phyloP scores from a whole-genome alignment of 192 early-diverging fungal species.

The Coemansia sp. region DNA sequence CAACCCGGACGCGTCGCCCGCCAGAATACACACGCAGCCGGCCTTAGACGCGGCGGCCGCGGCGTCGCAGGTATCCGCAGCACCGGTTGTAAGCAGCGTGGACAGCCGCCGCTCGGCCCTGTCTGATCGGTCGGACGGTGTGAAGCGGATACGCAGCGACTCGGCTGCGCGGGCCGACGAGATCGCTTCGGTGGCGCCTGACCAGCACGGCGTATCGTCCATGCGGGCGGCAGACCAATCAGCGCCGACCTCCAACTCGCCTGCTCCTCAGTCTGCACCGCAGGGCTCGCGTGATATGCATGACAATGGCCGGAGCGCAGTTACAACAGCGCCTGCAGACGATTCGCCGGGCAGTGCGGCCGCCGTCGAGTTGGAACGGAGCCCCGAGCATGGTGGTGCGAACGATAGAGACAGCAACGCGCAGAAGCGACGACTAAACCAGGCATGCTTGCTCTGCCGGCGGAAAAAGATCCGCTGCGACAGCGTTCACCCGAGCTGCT shows the following conservation, averaged over 20 bases:
- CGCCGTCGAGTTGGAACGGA: background rate
- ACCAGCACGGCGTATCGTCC: background rate
- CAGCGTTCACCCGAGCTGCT: conserved; percentile 43
- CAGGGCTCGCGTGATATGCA: conserved; percentile 14
- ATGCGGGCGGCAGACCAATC: background rate
- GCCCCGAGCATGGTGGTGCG: background rate
- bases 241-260: conserved; percentile 1
- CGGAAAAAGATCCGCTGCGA: conserved; percentile 52
- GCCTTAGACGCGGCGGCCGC: too few relatives aligned
- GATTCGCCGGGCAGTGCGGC: background rate
- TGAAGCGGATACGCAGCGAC: conserved; percentile 21
- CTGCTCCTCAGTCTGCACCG: background rate
- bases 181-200: background rate
- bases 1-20: background rate
- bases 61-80: too few relatives aligned
- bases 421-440: conserved; percentile 49
- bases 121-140: conserved; percentile 8
- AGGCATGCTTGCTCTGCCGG: conserved; percentile 48
- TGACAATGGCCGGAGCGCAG: conserved; percentile 1
- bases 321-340: background rate
- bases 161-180: background rate
- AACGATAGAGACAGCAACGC: conserved; percentile 11
- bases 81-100: background rate
- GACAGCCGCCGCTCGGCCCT: conserved; percentile 2
- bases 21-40: background rate